A percentile compares a stretch with the other conserved stretches of the same genome.
Evolutionary conservation across 805 yeast genomes (phyloP).

Genomic region (Nakazawaea pomicola): DNA sequence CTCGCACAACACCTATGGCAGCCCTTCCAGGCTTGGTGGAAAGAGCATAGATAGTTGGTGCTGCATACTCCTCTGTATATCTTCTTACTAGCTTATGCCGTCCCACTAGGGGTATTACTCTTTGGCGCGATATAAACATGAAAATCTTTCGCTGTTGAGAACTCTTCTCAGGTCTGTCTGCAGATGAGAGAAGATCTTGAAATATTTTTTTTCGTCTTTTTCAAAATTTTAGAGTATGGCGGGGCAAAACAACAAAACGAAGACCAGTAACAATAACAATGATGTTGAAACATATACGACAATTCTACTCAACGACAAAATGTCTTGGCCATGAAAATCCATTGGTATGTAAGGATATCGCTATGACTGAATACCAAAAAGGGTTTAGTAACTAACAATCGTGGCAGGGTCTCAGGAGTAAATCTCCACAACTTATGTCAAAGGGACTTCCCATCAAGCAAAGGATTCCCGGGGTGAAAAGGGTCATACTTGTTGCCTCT

Average conservation of each 20-base stretch:
- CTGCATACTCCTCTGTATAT: slow-evolving; percentile 1
- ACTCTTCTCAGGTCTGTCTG: too few species aligned
- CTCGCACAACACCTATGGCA: slow-evolving; percentile 81
- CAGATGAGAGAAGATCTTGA: too few species aligned
- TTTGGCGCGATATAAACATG: too few species aligned
- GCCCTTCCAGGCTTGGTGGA: slow-evolving; percentile 80
- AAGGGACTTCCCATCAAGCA: slow-evolving; percentile 53
- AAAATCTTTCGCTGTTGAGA: too few species aligned
- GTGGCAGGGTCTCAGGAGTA: slow-evolving; percentile 37
- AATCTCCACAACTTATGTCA: slow-evolving; percentile 35
- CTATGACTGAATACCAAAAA: not conserved
- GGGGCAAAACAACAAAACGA: not conserved
- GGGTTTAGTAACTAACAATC: slow-evolving; percentile 14
- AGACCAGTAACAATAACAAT: not conserved
- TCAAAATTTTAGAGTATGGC: too few species aligned
- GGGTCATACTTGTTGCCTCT: slow-evolving; percentile 62
- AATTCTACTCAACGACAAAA: not conserved
- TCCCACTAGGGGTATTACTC: not conserved
- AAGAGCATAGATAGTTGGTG: slow-evolving; percentile 83
- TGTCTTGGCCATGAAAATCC: slow-evolving; percentile 41
- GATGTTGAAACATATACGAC: not conserved
- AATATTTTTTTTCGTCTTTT: too few species aligned
- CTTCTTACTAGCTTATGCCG: not conserved
- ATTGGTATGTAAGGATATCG: slow-evolving; percentile 35
- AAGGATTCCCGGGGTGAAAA: slow-evolving; percentile 54